A percentile compares a stretch with the other conserved stretches of the same genome.
Conservation (phyloP, 371 early-diverging fungal species). For the Chytridiales sp. region DNA sequence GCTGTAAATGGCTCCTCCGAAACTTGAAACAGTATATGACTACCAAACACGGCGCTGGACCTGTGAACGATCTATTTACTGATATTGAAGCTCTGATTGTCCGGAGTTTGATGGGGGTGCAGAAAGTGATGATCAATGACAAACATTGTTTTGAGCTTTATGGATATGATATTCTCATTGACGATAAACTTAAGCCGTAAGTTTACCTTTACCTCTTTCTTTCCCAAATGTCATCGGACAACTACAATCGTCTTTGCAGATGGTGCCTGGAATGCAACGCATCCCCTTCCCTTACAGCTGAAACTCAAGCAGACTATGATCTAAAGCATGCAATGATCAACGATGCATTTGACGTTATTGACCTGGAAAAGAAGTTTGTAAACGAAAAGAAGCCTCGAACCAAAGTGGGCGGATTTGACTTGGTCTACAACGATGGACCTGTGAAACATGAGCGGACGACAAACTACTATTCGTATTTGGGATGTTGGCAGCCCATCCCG, state of each 20-base stretch:
- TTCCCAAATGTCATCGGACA: neutral
- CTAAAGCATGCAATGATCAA: constrained; percentile 57
- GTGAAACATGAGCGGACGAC: constrained; percentile 52
- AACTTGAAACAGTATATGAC: constrained; percentile 49
- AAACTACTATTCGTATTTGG: constrained; percentile 49
- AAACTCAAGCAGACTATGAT: constrained; percentile 60
- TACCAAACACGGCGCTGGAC: constrained; percentile 44
- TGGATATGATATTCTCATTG: constrained; percentile 62
- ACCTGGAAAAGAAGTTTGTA: constrained; percentile 46
- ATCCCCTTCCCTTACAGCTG: constrained; percentile 55
- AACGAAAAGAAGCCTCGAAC: constrained; percentile 36
- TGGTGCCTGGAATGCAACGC: constrained; percentile 64
- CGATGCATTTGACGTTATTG: constrained; percentile 56
- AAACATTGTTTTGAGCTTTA: constrained; percentile 63
- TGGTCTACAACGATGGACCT: constrained; percentile 59
- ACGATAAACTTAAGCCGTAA: constrained; percentile 54
- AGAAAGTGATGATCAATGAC: constrained; percentile 63
- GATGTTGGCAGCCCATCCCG: constrained; percentile 51
- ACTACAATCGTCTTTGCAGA: constrained; percentile 22
- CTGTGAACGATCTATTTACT: constrained; percentile 48
- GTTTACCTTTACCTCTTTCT: constrained; percentile 7
- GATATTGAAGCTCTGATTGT: constrained; percentile 61
- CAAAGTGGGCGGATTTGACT: constrained; percentile 57
- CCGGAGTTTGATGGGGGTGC: constrained; percentile 52
- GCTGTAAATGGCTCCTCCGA: constrained; percentile 62